Evolutionary conservation across 1,139 yeast genomes (phyloP), one percentile per base, ranked within the genome.

Genomic region (Candida pseudoviswanathii): DNA sequence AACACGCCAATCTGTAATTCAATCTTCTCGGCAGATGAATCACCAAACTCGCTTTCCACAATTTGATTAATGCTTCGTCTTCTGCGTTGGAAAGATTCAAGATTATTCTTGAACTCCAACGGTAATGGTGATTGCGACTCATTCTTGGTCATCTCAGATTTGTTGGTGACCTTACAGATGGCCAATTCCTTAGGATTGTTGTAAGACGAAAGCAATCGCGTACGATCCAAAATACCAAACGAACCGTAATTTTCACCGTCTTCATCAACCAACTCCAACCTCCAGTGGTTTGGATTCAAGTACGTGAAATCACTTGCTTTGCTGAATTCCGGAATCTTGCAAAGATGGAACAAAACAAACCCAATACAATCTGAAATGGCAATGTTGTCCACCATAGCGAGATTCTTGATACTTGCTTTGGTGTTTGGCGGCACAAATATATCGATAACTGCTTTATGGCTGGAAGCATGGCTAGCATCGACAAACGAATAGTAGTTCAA

Each of bases 181-280:
- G 86, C 89, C 45, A 87, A 74, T 51, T 85, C 91, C 53, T 77
- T 81, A n/a, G 86, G 86, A 49, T 65, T 66, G 43, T 86, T 85
- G 58, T 86, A 83, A 0, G 88, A 78, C 2, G 79, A 67, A 33
- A 86, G 68, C 3, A 67, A 55, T 49, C 86, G 73, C 0, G 77
- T 71, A 55, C 92, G 69, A 44, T 82, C 86, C 48, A 87, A 68
- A 3, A 84, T 75, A 2, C 94, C 94, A 70, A 87, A 86, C 26
- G 86, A 81, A 30, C 86, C 89, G 57, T 84, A 86, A n/a, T 84
- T 80, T 50, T 86, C 91, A 5, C 94, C 94, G 61, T 86, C 92
- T 52, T 86, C 94, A 61, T 87, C 95, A 0, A 84, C 87, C 41
- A 86, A 67, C 51, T 84, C 86, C n/a, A 86, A 58, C 47, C 84